These are phyloP conservation scores for Vitis amurensis DNA, from an alignment of 164 flowering plant species.

Conservation along the genomic window DNA sequence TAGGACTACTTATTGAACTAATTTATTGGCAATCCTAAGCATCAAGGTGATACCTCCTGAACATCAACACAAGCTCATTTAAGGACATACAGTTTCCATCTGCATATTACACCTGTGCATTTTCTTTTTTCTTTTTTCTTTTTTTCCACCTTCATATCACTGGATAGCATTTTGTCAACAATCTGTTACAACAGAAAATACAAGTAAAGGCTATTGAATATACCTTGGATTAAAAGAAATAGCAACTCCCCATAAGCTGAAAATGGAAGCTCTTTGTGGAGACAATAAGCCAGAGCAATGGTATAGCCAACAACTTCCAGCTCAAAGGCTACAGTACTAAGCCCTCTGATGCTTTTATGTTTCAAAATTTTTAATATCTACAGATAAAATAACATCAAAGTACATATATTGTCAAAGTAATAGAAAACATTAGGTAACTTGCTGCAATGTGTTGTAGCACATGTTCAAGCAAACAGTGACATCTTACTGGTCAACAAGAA, in stretches of 20 bases:
- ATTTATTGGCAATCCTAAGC: no score
- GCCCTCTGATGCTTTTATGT: constrained; percentile 80
- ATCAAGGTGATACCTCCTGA: no score
- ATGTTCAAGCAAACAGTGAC: background rate
- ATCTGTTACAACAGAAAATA: background rate
- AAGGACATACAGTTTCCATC: no score
- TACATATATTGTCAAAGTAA: background rate
- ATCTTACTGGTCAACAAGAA: no score
- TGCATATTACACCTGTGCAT: no score
- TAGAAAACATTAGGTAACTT: background rate
- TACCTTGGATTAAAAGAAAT: constrained; percentile 88
- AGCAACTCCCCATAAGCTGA: constrained; percentile 93
- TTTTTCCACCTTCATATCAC: background rate
- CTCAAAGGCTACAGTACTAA: constrained; percentile 79
- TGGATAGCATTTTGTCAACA: background rate
- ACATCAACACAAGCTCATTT: no score
- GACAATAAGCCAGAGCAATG: constrained; percentile 86
- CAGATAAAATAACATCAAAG: constrained; percentile 13
- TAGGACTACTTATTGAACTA: no score
- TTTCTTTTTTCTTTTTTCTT: background rate
- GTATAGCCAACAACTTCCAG: constrained; percentile 96
- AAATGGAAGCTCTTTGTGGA: constrained; percentile 89
- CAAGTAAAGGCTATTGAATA: background rate
- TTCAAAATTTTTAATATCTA: constrained; percentile 87
- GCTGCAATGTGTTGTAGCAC: background rate